A percentile compares a stretch with the other conserved stretches of the same genome.
Conservation (phyloP, 2,329 filamentous ascomycete genomes). For the Rutstroemia sp. region DNA sequence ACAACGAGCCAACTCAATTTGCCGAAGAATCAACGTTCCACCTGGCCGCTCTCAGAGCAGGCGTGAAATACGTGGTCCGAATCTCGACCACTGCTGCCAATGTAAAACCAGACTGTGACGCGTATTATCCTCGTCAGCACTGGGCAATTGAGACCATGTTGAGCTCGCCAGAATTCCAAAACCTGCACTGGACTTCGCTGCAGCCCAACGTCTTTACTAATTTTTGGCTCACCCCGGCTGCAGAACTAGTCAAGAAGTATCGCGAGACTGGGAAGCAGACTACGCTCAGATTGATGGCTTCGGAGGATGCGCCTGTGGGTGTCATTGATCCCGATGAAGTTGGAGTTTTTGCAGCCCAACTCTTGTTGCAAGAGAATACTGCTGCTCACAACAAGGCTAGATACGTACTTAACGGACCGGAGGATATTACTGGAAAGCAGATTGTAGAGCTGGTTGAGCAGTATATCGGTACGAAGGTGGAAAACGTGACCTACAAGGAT, state of each 20-base stretch:
- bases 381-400: slow-evolving; percentile 28
- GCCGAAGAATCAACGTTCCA: slow-evolving; percentile 34
- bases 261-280: slow-evolving; percentile 30
- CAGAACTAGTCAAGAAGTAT: slow-evolving; percentile 29
- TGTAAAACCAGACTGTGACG: slow-evolving; percentile 29
- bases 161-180: slow-evolving; percentile 30
- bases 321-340: slow-evolving; percentile 30
- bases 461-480: slow-evolving; percentile 24
- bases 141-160: slow-evolving; percentile 37
- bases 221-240: slow-evolving; percentile 22
- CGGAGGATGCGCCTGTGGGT: slow-evolving; percentile 27
- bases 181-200: slow-evolving; percentile 34
- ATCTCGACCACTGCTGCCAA: slow-evolving; percentile 34
- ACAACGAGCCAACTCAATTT: slow-evolving; percentile 33
- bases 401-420: slow-evolving; percentile 35
- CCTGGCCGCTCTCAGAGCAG: slow-evolving; percentile 29
- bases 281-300: slow-evolving; percentile 24
- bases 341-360: slow-evolving; percentile 31
- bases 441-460: slow-evolving; percentile 32
- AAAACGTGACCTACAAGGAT: slow-evolving; percentile 30
- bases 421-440: slow-evolving; percentile 32
- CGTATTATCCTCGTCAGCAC: slow-evolving; percentile 33
- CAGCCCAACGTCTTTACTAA: slow-evolving; percentile 31
- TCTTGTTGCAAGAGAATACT: slow-evolving; percentile 28
- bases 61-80: slow-evolving; percentile 36